Base-by-base conservation (phyloP, 1,139 yeast species). In the Spathaspora jeffriesii region DNA sequence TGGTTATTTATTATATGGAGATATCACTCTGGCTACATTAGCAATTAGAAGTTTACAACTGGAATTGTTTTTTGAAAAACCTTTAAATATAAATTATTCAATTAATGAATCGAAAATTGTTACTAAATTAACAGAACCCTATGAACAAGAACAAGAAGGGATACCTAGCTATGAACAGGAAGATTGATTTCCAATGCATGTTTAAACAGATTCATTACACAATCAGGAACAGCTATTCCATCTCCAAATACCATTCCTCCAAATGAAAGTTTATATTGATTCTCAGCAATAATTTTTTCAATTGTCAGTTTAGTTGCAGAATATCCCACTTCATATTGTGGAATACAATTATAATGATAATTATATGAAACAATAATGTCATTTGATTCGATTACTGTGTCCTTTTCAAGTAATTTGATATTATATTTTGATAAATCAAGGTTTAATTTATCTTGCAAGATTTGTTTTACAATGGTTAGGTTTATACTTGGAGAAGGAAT, bases 221-320 rank as follows among this genome's bases (percentile, higher is more conserved):
- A 87, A 64, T 91, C 97, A 1, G 97, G 96, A 0, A 92, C 92
- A 1, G 97, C 97, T 2, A 89, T 82, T 0, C 96, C 96, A 40
- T 78, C 79, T 11, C 91, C 89, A 63, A 86, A 85, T 2, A 90
- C 81, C 81, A 87, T 88, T 0, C 97, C 98, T 20, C 95, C 91
- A 9, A 88, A 60, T 1, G 84, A 77, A 2, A 90, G 61, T 20
- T 73, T 70, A 31, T 48, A 49, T 23, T 73, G 73, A 2, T 64
- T 56, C 0, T 59, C 47, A 2, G 64, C 49, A 2, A 81, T 53
- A 14, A 61, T 55, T 6, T 64, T 55, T 42, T 72, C 68, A 5
- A 65, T 62, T 27, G 77, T 66, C 5, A 60, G 51, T n/a, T 68
- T 61, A 44, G 76, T 74, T 50, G 78, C 64, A 23, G 72, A 68